Base-by-base conservation (phyloP, 169 alveolate genomes). In the Cryptosporidium ubiquitum region DNA sequence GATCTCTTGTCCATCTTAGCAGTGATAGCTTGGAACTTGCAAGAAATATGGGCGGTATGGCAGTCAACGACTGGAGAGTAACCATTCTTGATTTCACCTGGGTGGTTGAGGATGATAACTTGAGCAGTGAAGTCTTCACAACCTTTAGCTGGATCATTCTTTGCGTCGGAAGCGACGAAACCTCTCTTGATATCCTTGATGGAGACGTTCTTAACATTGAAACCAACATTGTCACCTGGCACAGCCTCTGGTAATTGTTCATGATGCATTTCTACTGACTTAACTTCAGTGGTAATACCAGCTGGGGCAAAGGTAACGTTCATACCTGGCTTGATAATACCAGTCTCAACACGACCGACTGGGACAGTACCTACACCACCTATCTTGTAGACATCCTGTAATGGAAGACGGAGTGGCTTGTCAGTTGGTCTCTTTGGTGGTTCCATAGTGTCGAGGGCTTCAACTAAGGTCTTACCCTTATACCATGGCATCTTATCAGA, bases 361-460 rank as follows among this genome's bases (percentile, higher is more conserved):
- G 99, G 99, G 91, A 98, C 99, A 55, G 99, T 97, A 91, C 99
- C 99, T 86, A 97, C 96, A 94, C 99, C 99, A 84, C 99, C 98
- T 92, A 98, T 98, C 96, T 98, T 97, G 97, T 98, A 98, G 20
- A 98, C 99, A 92, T 97, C 99, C 91, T 97, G 98, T 68, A 98
- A 94, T 58, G 99, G 99, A 69, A 98, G 95, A 93, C 99, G 96
- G 85, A 98, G 95, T 37, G 99, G 99, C 94, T 96, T 97, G 91
- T 97, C 99, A 75, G 92, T 92, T 74, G 99, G 99, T 91, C 99
- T 95, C 95, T 96, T 97, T 84, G 99, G 99, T 84, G 98, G 98
- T 84, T 96, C 97, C 96, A 97, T 95, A 58, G 94, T 92, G 94
- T 98, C 99, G 47, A 98, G 94, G 69, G 99, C 99, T 92, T 97